Conservation (phyloP, 306 rosid species). For the Quercus agrifolia region DNA sequence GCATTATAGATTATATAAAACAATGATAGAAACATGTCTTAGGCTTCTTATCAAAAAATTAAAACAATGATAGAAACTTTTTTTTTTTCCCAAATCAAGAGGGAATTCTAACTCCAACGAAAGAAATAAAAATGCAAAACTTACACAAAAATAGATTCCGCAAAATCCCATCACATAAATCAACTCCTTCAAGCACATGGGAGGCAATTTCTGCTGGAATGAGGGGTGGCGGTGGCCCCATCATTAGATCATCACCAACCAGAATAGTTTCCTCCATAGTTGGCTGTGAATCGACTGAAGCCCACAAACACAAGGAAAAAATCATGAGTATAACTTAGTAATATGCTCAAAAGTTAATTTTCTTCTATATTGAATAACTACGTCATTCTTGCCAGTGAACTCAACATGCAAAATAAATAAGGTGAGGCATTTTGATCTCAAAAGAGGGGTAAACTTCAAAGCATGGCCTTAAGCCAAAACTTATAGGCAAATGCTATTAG, state of each 20-base stretch:
- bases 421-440: background rate
- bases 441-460: background rate
- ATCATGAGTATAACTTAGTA: background rate
- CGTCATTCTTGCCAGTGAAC: background rate
- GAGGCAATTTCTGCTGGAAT: conserved; percentile 93
- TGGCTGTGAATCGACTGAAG: conserved; percentile 89
- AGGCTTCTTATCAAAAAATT: too few relatives aligned
- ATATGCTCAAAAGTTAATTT: background rate
- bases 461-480: background rate
- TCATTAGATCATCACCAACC: conserved; percentile 95
- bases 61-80: background rate
- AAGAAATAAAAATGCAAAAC: conserved; percentile 13
- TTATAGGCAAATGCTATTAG: background rate
- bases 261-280: conserved; percentile 90
- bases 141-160: conserved; percentile 82
- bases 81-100: background rate
- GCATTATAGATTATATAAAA: background rate
- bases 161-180: conserved; percentile 83
- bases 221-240: conserved; percentile 86
- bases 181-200: conserved; percentile 87
- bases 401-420: background rate
- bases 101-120: background rate
- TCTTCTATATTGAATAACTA: background rate
- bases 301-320: conserved; percentile 17
- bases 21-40: background rate